phyloP scores from a whole-genome alignment of 176 grass and related monocot species.

The Pharus latifolius region DNA sequence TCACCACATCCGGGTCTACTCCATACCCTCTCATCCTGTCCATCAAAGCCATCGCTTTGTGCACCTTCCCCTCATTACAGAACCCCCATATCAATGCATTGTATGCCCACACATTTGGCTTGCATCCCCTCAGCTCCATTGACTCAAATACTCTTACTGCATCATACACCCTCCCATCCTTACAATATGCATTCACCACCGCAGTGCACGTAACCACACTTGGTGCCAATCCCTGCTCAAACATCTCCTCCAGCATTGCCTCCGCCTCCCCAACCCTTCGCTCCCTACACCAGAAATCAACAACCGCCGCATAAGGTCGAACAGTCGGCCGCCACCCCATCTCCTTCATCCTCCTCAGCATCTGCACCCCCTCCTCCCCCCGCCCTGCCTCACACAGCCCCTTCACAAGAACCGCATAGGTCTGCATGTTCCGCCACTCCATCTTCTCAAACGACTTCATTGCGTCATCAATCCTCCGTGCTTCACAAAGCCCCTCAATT shows the following conservation, averaged over 20 bases:
- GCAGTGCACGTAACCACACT: slow-evolving; percentile 19
- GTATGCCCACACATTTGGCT: slow-evolving; percentile 50
- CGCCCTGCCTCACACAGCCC: slow-evolving; percentile 22
- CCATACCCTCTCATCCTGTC: slow-evolving; percentile 18
- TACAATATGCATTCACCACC: slow-evolving; percentile 23
- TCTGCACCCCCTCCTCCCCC: slow-evolving; percentile 25
- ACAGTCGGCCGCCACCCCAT: slow-evolving; percentile 22
- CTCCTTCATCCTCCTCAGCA: slow-evolving; percentile 27
- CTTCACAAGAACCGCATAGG: slow-evolving; percentile 23
- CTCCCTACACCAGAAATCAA: slow-evolving; percentile 20
- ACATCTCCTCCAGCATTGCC: slow-evolving; percentile 37
- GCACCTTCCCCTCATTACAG: slow-evolving; percentile 37
- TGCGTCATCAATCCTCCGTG: slow-evolving; percentile 22
- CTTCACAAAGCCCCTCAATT: slow-evolving; percentile 23
- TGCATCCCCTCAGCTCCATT: slow-evolving; percentile 28
- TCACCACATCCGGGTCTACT: slow-evolving; percentile 31
- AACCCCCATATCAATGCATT: slow-evolving; percentile 34
- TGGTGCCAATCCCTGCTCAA: slow-evolving; percentile 10
- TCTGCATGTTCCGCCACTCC: slow-evolving; percentile 9
- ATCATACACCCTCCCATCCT: slow-evolving; percentile 10
- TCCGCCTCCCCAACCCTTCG: slow-evolving; percentile 21
- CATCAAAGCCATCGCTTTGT: slow-evolving; percentile 39
- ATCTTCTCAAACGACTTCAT: slow-evolving; percentile 27
- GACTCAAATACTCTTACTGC: slow-evolving; percentile 24
- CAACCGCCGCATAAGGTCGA: slow-evolving; percentile 11